Evolutionary conservation across 192 early-diverging fungal species (phyloP).

Genomic region (Anaeromyces robustus): DNA sequence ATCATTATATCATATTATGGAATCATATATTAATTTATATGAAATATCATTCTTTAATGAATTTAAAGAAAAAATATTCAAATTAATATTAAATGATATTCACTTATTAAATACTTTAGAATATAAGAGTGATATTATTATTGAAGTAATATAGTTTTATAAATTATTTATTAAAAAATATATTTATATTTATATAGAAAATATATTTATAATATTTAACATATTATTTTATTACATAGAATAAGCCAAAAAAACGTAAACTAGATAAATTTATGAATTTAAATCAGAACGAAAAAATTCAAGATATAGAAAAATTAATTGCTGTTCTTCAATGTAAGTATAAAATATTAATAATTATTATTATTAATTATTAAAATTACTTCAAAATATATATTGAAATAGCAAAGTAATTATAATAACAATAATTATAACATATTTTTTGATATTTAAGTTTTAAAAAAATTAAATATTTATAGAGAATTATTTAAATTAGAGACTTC

Average conservation of each 20-base stretch:
- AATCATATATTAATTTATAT: background rate
- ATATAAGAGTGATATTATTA: background rate
- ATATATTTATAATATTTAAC: too few relatives aligned
- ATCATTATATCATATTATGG: background rate
- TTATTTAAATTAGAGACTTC: background rate
- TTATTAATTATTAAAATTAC: too few relatives aligned
- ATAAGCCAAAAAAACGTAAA: background rate
- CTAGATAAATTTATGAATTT: background rate
- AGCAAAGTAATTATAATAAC: too few relatives aligned
- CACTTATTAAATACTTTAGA: background rate
- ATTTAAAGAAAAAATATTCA: background rate
- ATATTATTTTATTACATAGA: background rate
- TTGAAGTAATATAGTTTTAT: background rate
- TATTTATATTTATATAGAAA: too few relatives aligned
- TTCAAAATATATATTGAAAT: too few relatives aligned
- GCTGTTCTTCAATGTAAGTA: background rate
- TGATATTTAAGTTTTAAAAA: background rate
- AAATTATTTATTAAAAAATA: too few relatives aligned
- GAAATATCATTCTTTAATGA: background rate
- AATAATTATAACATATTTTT: too few relatives aligned
- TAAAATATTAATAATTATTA: too few relatives aligned
- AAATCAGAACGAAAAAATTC: background rate
- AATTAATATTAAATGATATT: background rate
- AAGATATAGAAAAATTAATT: background rate
- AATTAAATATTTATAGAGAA: background rate